phyloP scores from a whole-genome alignment of 2,329 filamentous ascomycete species.

The Fusarium proliferatum region DNA sequence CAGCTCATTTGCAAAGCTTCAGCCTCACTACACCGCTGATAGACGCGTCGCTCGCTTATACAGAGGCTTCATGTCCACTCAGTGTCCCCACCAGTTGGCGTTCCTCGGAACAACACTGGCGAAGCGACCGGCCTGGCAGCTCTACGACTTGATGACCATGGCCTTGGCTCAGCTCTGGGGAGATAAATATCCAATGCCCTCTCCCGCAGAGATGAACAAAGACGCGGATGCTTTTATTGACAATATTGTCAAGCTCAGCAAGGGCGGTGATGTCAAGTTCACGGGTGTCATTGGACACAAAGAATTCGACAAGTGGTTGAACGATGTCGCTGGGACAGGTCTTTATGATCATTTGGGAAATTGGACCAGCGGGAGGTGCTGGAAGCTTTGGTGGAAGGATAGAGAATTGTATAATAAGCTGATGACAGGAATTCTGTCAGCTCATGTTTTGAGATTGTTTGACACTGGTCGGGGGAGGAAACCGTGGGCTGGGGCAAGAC shows the following conservation, averaged over 20 bases:
- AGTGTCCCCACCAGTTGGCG: background rate
- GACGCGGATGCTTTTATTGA: background rate
- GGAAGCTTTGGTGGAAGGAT: background rate
- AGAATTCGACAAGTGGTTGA: background rate
- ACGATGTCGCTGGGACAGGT: background rate
- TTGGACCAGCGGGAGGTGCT: background rate
- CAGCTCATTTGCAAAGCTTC: background rate
- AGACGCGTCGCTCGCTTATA: background rate
- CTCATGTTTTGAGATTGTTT: background rate
- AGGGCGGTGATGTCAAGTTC: background rate
- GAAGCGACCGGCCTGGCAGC: background rate
- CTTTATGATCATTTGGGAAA: background rate
- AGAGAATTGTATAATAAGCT: background rate
- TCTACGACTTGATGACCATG: constrained; percentile 4
- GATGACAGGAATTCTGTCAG: background rate
- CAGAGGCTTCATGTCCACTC: background rate
- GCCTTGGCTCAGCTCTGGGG: background rate
- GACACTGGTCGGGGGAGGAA: background rate
- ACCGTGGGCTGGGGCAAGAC: background rate
- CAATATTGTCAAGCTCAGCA: background rate
- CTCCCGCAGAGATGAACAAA: background rate
- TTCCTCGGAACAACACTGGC: background rate
- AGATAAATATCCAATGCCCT: background rate
- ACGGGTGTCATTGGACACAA: background rate
- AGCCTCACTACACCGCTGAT: background rate